Base-by-base conservation (phyloP, 768 basidiomycete genomes). In the Rhizopogon salebrosus region DNA sequence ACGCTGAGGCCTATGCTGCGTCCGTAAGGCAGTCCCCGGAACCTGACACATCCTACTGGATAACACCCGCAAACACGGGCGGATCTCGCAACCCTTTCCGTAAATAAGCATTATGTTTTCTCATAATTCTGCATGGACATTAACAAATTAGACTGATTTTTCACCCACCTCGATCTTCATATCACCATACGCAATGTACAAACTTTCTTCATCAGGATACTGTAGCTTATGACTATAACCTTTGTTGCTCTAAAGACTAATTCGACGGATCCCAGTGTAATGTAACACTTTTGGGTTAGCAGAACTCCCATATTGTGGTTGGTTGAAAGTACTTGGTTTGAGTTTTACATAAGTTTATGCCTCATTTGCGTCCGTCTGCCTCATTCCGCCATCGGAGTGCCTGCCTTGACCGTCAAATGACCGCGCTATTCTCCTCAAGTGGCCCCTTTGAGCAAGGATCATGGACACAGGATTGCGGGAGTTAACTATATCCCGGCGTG, bases 1-100 rank as follows among this genome's bases (percentile, higher is more conserved):
- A 82, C 26, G 87, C 86, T 23, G 79, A 85, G 71, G 70, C 64
- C 49, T 86, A 86, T 55, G 80, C 79, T 35, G 71, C 72, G 55
- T 72, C 79, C 40, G 69, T 82, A 20, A 68, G 75, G 56, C 70
- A 67, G 54, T 61, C 64, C 24, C 58, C 68, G 10, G 63, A 65
- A 41, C 53, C 55, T 36, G 70, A 70, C 53, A 75, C 72, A 34
- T 63, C 72, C 51, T 70, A 73, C 62, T 74, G 72, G 76, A 52
- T 78, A 46, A 64, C 72, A 49, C 72, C 75, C 40, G 64, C 59
- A 49, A 60, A 64, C 59, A 77, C 79, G 51, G 79, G 77, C 52
- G 71, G 69, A 57, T 75, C 77, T 51, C 72, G 68, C 52, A 83
- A 83, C 60, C 82, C 82, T 6, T 83, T 83, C 70, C 70, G 72